Evolutionary conservation across 73 alveolate species (phyloP), one percentile per base, ranked within the genome.

Genomic region (Diophrys appendiculata): DNA sequence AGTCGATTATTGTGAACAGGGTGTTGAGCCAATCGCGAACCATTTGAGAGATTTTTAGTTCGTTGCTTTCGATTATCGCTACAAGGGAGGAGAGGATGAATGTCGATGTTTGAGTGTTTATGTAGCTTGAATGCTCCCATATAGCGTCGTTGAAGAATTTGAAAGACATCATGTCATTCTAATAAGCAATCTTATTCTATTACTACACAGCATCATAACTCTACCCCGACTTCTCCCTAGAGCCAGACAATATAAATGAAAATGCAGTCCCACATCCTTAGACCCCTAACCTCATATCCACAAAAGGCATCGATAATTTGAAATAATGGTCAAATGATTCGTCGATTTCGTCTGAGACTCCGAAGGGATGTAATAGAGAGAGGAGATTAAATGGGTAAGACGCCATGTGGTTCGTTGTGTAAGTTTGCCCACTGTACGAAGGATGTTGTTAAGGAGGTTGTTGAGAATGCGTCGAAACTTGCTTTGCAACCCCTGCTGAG

Each of bases 101-200:
- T 0, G 88, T 56, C 26, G 92, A 68, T 1, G 70, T 31, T 0
- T 74, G 68, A 0, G 88, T 68, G 29, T 81, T 77, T 13, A 54
- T 69, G 33, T 84, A 84, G 68, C 60, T 26, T 0, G 92, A 84
- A 5, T 52, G 69, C 75, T 84, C 69, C 92, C 92, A 84, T 68
- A 77, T 25, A 55, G 34, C 73, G 25, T 77, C 78, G 33, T 78
- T 78, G 54, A 77, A 84, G 80, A 84, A 84, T 33, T 83, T 77
- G n/a, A 72, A 33, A 31, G 80, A 30, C 22, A 26, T 29, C 30
- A 72, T 2, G 25, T 5, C 80, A 11, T 33, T 3, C 23, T 2
- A 35, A 33, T 72, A 35, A 2, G 8, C 32, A 22, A 33, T 29
- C 3, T 11, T 26, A 72, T 30, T 3, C 2, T 72, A 30, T 30